phyloP scores from a whole-genome alignment of 2,329 filamentous ascomycete species.

The Meredithiella fracta region DNA sequence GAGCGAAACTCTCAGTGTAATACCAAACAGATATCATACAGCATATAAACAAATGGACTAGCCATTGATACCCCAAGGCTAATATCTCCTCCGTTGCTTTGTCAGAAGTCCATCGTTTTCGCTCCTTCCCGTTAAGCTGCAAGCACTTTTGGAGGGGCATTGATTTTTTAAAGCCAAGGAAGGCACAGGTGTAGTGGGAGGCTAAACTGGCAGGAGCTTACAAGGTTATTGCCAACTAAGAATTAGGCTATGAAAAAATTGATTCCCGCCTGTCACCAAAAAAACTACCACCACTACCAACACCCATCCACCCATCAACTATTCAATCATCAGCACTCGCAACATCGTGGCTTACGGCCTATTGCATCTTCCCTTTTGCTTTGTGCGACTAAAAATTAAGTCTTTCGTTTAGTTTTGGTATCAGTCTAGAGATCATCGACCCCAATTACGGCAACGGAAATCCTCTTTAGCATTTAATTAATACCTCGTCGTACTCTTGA shows the following conservation, averaged over 20 bases:
- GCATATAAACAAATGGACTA: too few relatives aligned
- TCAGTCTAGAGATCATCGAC: not conserved
- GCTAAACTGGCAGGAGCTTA: not conserved
- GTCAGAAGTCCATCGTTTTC: not conserved
- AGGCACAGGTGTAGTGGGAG: not conserved
- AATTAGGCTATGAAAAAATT: not conserved
- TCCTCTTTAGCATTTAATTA: not conserved
- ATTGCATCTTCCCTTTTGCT: not conserved
- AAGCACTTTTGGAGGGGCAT: slow-evolving; percentile 5
- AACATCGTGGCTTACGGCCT: slow-evolving; percentile 2
- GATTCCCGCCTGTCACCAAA: not conserved
- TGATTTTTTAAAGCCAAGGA: not conserved
- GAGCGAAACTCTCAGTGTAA: too few relatives aligned
- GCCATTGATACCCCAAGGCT: not conserved
- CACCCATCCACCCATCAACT: too few relatives aligned
- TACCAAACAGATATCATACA: too few relatives aligned
- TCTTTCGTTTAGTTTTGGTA: not conserved
- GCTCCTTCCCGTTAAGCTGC: slow-evolving; percentile 4
- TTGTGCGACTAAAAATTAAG: not conserved
- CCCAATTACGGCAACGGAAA: not conserved
- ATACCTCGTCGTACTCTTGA: not conserved
- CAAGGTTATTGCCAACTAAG: not conserved
- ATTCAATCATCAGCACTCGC: not conserved
- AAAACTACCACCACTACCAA: not conserved
- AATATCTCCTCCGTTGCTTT: not conserved